phyloP scores from a whole-genome alignment of 805 yeast species.

The Metschnikowia lunata region DNA sequence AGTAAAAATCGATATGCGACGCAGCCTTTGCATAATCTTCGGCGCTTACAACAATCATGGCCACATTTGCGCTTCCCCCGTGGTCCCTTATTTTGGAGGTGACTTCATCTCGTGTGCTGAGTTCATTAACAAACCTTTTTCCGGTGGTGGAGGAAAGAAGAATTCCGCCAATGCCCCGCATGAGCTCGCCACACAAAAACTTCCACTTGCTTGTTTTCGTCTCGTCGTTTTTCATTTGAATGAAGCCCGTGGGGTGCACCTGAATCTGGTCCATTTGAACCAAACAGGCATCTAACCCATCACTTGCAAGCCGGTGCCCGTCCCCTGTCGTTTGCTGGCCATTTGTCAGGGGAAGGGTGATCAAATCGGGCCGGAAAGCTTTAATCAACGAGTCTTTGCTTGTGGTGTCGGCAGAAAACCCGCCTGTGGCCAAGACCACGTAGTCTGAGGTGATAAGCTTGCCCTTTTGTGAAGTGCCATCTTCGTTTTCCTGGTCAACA shows the following conservation, averaged over 20 bases:
- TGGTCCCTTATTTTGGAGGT: slow-evolving; percentile 36
- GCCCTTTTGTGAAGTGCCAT: slow-evolving; percentile 1
- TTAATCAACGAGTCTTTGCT: slow-evolving; percentile 30
- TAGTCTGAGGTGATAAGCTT: slow-evolving; percentile 7
- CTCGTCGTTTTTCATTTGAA: slow-evolving; percentile 32
- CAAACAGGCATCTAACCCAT: slow-evolving; percentile 43
- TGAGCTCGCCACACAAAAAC: slow-evolving; percentile 55
- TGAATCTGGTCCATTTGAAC: slow-evolving; percentile 58
- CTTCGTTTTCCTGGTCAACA: slow-evolving; percentile 19
- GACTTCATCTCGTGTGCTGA: slow-evolving; percentile 50
- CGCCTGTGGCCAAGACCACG: slow-evolving; percentile 57
- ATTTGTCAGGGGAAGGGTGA: slow-evolving; percentile 50
- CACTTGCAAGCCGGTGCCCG: slow-evolving; percentile 47
- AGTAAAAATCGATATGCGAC: slow-evolving; percentile 50
- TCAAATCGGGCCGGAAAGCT: slow-evolving; percentile 44
- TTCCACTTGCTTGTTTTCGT: slow-evolving; percentile 43
- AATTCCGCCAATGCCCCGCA: slow-evolving; percentile 58
- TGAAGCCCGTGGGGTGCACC: slow-evolving; percentile 61
- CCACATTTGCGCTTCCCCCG: slow-evolving; percentile 18
- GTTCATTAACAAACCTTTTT: slow-evolving; percentile 50
- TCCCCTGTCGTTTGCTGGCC: slow-evolving; percentile 56
- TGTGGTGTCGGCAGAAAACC: slow-evolving; percentile 44
- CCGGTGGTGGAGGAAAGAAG: slow-evolving; percentile 43
- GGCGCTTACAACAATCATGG: slow-evolving; percentile 35
- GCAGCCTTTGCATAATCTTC: slow-evolving; percentile 42